Evolutionary conservation across 495 filamentous ascomycete species (phyloP), one percentile per base, ranked within the genome.

Genomic region (Parachaetomium inaequale): DNA sequence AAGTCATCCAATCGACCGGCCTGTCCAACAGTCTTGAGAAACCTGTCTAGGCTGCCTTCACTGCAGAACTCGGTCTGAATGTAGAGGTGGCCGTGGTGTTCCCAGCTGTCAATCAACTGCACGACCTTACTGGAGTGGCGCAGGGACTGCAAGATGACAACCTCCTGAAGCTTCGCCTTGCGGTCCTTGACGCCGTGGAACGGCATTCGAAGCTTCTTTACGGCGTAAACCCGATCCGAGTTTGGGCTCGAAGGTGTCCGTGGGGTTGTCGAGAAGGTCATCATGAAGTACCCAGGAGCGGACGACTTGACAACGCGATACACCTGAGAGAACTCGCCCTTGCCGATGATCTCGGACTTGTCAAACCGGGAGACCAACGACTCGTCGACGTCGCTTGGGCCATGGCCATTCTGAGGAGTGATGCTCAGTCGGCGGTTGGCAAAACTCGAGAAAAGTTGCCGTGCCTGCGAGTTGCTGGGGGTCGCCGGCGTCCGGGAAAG

Each of bases 51-150:
- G 62, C 89, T 95, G 10, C 94, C 94, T 69, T 95, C 90, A 68
- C 95, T 90, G 70, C 93, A 98, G 69, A 84, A 98, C 64, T 98
- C 95, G 0, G 93, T 98, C 76, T 96, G 93, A 62, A 98, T 98
- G 73, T 96, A 98, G 5, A 98, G 84, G 63, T 91, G 85, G 42
- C 71, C 69, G 57, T 87, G 83, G 36, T 87, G 80, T 70, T 97
- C 94, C 94, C 94, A 98, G 70, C 83, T 86, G 62, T 93, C 85
- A 45, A 91, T 75, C 55, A 93, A 86, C 54, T 88, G 84, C 15
- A 98, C 78, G 38, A 96, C 81, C 72, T 98, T 93, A 67, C 94
- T 91, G 49, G 86, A 85, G 28, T 85, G 82, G 43, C 82, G 82
- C 45, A 98, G 76, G 5, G 82, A 80, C 65, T 85, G 86, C 58